A percentile compares a stretch with the other conserved stretches of the same genome.
Conservation (phyloP, 148 eudicot species). For the Linanthus parryae region DNA sequence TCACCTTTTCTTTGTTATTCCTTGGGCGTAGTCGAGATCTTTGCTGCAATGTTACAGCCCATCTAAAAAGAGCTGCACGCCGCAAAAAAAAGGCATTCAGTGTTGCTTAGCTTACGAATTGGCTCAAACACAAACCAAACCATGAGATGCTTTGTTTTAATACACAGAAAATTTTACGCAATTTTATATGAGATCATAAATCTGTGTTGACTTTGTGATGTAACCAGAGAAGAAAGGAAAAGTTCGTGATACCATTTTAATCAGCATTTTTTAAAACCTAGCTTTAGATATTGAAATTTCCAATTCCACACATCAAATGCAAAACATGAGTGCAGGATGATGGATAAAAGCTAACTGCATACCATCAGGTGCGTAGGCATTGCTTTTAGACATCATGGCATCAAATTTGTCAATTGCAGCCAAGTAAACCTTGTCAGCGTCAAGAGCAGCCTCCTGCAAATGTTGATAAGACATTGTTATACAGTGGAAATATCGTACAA, state of each 20-base stretch:
- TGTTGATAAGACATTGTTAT: background rate
- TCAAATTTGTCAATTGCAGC: conserved; percentile 96
- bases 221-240: too few relatives aligned
- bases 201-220: too few relatives aligned
- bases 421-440: conserved; percentile 90
- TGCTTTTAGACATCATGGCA: conserved; percentile 93
- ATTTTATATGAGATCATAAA: too few relatives aligned
- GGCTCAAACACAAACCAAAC: background rate
- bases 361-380: conserved; percentile 85
- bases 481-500: too few relatives aligned
- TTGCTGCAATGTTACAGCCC: conserved; percentile 88
- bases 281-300: too few relatives aligned
- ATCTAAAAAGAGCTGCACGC: conserved; percentile 82
- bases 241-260: too few relatives aligned
- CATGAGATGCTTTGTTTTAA: background rate
- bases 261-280: too few relatives aligned
- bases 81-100: background rate
- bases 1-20: conserved; percentile 67
- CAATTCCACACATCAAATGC: too few relatives aligned
- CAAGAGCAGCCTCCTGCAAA: conserved; percentile 75
- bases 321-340: too few relatives aligned
- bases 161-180: too few relatives aligned
- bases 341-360: too few relatives aligned
- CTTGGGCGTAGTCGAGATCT: conserved; percentile 68
- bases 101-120: background rate